A percentile compares a stretch with the other conserved stretches of the same genome.
These are phyloP conservation scores for Tuber microsphaerosporum DNA, from an alignment of 495 filamentous ascomycete species.

Conservation along the genomic window DNA sequence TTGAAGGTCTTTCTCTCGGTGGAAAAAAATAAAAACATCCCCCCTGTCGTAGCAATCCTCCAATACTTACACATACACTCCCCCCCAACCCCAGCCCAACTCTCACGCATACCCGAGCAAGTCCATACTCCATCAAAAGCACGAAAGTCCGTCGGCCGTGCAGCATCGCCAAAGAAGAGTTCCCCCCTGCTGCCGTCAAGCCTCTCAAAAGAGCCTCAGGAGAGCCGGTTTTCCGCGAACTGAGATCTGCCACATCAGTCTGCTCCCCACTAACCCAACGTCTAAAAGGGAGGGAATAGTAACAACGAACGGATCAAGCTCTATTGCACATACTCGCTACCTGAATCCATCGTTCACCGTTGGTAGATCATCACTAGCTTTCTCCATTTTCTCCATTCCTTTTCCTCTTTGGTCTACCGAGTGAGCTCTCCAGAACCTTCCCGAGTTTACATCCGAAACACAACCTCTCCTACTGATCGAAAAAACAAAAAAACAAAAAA, in stretches of 20 bases:
- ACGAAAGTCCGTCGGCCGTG: not conserved
- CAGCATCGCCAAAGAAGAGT: not conserved
- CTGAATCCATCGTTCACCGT: not conserved
- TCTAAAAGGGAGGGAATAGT: slow-evolving; percentile 11
- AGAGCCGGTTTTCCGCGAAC: slow-evolving; percentile 22
- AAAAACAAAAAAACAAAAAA: not conserved
- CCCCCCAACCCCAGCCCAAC: slow-evolving; percentile 2
- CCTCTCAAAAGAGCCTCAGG: slow-evolving; percentile 10
- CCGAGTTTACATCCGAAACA: not conserved
- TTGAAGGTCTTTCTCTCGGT: not conserved
- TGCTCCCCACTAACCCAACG: slow-evolving; percentile 13
- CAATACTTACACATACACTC: not conserved
- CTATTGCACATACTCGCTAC: not conserved
- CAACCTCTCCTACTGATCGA: not conserved
- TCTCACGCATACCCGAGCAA: not conserved
- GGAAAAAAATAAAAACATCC: not conserved
- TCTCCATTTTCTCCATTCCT: not conserved
- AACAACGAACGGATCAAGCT: not conserved
- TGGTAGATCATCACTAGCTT: slow-evolving; percentile 1
- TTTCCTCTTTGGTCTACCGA: not conserved
- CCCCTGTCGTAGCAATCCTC: not conserved
- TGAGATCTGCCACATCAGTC: slow-evolving; percentile 30
- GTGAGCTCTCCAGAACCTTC: not conserved
- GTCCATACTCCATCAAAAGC: not conserved
- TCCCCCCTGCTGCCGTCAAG: not conserved